Percentiles rank a stretch among this genome's conserved stretches.
These are phyloP conservation scores for Blastomyces gilchristii DNA, from an alignment of 2,329 filamentous ascomycete genomes.

Conservation along the genomic window DNA sequence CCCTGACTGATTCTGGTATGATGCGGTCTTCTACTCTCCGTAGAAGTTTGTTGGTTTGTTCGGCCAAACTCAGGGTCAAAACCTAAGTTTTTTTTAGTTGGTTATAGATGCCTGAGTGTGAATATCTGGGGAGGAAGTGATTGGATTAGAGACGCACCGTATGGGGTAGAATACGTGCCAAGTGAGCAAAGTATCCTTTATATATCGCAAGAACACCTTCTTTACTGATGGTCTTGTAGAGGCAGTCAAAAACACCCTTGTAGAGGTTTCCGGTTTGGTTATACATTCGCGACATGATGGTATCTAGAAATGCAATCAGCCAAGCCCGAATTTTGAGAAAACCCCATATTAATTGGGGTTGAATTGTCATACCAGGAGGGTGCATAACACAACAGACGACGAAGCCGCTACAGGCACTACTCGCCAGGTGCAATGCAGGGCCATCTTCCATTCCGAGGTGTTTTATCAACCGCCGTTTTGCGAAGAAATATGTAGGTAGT, in stretches of 20 bases:
- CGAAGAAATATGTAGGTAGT: conserved; percentile 95
- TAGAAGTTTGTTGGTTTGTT: conserved; percentile 94
- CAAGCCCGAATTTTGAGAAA: conserved; percentile 1
- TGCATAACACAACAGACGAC: conserved; percentile 98
- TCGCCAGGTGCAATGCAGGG: conserved; percentile 74
- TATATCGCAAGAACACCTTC: conserved; percentile 90
- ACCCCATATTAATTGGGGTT: not conserved
- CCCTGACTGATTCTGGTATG: conserved; percentile 38
- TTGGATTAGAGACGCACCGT: conserved; percentile 46
- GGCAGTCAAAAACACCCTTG: conserved; percentile 80
- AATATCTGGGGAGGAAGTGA: conserved; percentile 7
- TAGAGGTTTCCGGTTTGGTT: conserved; percentile 99
- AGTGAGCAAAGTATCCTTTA: conserved; percentile 92
- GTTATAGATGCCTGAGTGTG: not conserved
- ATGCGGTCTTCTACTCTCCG: conserved; percentile 60
- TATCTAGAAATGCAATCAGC: conserved; percentile 47
- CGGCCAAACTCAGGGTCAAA: conserved; percentile 80
- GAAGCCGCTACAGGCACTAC: conserved; percentile 82
- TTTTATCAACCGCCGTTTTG: conserved; percentile 71
- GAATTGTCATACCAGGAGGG: conserved; percentile 58
- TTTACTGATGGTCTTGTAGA: conserved; percentile 80
- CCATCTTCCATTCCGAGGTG: conserved; percentile 88
- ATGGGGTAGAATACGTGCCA: conserved; percentile 88
- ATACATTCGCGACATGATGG: conserved; percentile 97
- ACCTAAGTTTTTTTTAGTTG: conserved; percentile 41